Percentiles rank a stretch among this genome's conserved stretches.
phyloP scores from a whole-genome alignment of 139 green algal genomes.

The Ettlia oleoabundans region DNA sequence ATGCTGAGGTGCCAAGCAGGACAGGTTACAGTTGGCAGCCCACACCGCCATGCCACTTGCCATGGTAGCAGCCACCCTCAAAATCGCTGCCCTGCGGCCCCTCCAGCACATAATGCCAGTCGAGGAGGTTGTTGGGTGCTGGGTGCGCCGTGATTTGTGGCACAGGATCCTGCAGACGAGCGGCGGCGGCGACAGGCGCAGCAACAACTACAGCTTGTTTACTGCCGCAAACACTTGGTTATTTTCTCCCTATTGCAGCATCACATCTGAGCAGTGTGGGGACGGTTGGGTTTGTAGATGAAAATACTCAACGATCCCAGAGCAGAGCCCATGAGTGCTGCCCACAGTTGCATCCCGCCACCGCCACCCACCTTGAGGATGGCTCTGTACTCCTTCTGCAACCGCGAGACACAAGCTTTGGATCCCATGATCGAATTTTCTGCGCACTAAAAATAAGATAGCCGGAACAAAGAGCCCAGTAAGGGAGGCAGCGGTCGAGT shows the following conservation, averaged over 20 bases:
- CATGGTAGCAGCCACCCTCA: conserved; percentile 82
- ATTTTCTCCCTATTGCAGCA: too few species aligned
- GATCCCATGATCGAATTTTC: conserved; percentile 35
- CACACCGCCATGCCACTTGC: too few species aligned
- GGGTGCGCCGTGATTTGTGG: conserved; percentile 81
- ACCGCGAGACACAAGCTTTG: conserved; percentile 69
- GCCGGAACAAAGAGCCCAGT: neutral
- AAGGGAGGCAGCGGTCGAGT: too few species aligned
- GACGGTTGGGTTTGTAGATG: too few species aligned
- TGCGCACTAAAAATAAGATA: neutral
- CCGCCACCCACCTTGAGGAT: conserved; percentile 63
- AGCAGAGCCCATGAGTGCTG: too few species aligned
- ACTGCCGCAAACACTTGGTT: too few species aligned
- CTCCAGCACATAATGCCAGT: conserved; percentile 85
- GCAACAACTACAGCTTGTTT: too few species aligned
- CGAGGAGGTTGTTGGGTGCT: conserved; percentile 77
- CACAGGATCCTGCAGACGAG: conserved; percentile 74
- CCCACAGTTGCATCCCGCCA: neutral
- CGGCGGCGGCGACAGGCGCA: neutral
- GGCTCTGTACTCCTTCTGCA: conserved; percentile 86
- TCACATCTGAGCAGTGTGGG: too few species aligned
- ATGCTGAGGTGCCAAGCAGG: neutral
- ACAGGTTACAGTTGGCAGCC: too few species aligned
- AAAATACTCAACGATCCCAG: too few species aligned
- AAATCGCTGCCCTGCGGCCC: conserved; percentile 26